Percentiles rank a stretch among this genome's conserved stretches.
These are phyloP conservation scores for Mucor mucedo DNA, from an alignment of 371 early-diverging fungal species.

Conservation along the genomic window DNA sequence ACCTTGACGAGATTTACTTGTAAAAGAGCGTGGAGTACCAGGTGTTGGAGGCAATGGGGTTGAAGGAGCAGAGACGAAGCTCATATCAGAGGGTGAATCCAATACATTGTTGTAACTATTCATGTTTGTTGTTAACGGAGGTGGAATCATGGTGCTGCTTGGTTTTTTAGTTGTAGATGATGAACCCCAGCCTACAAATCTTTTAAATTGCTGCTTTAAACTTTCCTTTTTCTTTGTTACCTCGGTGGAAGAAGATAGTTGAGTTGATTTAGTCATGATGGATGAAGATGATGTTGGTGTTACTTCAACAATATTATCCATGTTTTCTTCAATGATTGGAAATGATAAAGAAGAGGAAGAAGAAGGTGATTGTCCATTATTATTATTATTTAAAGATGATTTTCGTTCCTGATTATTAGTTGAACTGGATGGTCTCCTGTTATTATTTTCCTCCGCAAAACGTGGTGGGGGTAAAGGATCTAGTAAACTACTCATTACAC, in stretches of 20 bases:
- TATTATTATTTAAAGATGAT: slow-evolving; percentile 31
- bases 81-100: slow-evolving; percentile 33
- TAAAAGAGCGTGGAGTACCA: slow-evolving; percentile 12
- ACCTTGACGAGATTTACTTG: slow-evolving; percentile 22
- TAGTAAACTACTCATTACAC: slow-evolving; percentile 17
- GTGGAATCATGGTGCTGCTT: neutral
- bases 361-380: slow-evolving; percentile 17
- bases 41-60: slow-evolving; percentile 35
- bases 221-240: slow-evolving; percentile 27
- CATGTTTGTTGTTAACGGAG: slow-evolving; percentile 15
- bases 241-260: slow-evolving; percentile 10
- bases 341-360: slow-evolving; percentile 39
- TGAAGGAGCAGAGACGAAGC: slow-evolving; percentile 38
- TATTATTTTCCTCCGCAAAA: slow-evolving; percentile 25
- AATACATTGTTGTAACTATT: neutral
- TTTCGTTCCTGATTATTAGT: slow-evolving; percentile 34
- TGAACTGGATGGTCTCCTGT: slow-evolving; percentile 25
- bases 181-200: slow-evolving; percentile 53
- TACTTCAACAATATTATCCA: slow-evolving; percentile 12
- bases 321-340: slow-evolving; percentile 2
- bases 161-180: slow-evolving; percentile 19
- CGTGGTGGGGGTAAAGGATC: slow-evolving; percentile 20
- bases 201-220: slow-evolving; percentile 45
- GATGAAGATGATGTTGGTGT: slow-evolving; percentile 27
- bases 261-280: slow-evolving; percentile 17